These are phyloP conservation scores for Zygosaccharomyces lentus DNA, from an alignment of 805 yeast genomes.

Conservation along the genomic window DNA sequence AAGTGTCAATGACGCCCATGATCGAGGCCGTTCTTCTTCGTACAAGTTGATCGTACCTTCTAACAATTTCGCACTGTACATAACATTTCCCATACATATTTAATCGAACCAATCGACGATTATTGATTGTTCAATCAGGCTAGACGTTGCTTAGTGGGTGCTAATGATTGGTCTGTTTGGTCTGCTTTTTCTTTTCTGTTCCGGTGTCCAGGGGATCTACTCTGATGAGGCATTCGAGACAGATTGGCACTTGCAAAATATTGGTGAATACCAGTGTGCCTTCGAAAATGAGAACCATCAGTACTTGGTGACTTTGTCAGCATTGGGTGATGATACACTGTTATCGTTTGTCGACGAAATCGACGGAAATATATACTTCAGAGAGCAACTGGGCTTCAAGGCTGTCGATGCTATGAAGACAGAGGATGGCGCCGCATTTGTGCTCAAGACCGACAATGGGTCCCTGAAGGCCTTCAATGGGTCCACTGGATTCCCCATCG, in stretches of 20 bases:
- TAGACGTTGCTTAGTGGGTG: not conserved
- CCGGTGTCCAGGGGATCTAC: slow-evolving; percentile 32
- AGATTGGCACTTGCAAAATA: slow-evolving; percentile 51
- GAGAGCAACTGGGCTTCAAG: slow-evolving; percentile 25
- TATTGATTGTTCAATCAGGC: not conserved
- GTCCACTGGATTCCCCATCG: slow-evolving; percentile 21
- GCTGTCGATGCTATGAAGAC: slow-evolving; percentile 16
- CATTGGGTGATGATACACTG: slow-evolving; percentile 18
- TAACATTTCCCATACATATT: slow-evolving; percentile 1
- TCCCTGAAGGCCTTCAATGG: slow-evolving; percentile 11
- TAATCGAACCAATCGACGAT: not conserved
- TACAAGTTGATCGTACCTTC: slow-evolving; percentile 1
- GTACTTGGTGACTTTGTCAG: slow-evolving; percentile 29
- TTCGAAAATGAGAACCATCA: slow-evolving; percentile 14
- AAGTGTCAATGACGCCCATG: not conserved
- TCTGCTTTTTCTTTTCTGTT: not conserved
- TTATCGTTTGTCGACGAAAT: slow-evolving; percentile 37
- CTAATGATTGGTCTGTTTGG: not conserved
- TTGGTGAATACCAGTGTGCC: slow-evolving; percentile 40
- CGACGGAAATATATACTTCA: slow-evolving; percentile 36
- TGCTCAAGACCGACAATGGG: slow-evolving; percentile 11
- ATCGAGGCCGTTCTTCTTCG: not conserved
- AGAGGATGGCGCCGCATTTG: slow-evolving; percentile 9
- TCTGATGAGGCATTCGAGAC: slow-evolving; percentile 50
- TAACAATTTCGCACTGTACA: slow-evolving; percentile 1